Base-by-base conservation (phyloP, 164 flowering plant genomes). In the Stephania japonica region DNA sequence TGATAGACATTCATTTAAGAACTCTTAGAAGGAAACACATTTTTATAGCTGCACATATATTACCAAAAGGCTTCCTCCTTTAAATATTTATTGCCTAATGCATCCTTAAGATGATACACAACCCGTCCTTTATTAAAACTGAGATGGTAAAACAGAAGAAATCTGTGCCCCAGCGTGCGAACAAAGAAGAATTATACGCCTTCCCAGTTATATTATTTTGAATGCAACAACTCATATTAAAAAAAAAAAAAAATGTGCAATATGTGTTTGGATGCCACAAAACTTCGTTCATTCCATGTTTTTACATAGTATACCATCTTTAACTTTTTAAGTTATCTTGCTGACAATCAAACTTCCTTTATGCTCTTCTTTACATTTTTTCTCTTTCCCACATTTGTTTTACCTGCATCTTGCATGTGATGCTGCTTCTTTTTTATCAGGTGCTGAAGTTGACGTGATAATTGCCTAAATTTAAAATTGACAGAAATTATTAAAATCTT, bases 401-500 rank as follows among this genome's bases (percentile, higher is more conserved):
- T 18, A 18, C n/a, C 23, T 68, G 23, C 43, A 26, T 32, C 23
- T 38, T 67, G 42, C n/a, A 21, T 10, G 41, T 18, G 69, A 67
- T 9, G 0, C 23, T n/a, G 16, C 43, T 44, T 38, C 2, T 7
- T 67, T 14, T 67, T 14, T 14, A 5, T 38, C 43, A 0, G 19
- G 63, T 19, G 21, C 21, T 42, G 21, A 38, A 42, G 12, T 68
- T 41, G 25, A 42, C 2, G 8, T 42, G 70, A 25, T 68, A 19
- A 7, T 42, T 38, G 14, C 7, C 32, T 26, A 0, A 14, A 67
- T 59, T 71, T 16, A 68, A 47, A 68, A 66, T 19, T 80, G 68
- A 72, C 50, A 72, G 16, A 42, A 32, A 32, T 32, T 32, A 32
- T 32, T 32, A 32, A 32, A 38, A 50, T 70, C 74, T 65, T 68